phyloP scores from a whole-genome alignment of 495 filamentous ascomycete species.

The Penicillium chermesinum region DNA sequence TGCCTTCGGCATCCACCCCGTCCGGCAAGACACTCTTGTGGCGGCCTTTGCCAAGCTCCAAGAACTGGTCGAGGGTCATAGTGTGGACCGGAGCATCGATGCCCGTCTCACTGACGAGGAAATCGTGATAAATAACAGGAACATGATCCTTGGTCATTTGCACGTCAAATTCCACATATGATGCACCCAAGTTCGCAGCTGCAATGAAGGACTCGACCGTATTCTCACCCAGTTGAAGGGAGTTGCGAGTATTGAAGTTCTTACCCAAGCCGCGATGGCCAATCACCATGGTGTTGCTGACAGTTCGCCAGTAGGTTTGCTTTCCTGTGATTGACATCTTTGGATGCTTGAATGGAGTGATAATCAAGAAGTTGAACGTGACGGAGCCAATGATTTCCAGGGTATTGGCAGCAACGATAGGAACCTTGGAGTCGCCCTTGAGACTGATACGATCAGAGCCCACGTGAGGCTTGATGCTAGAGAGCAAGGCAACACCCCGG shows the following conservation, averaged over 20 bases:
- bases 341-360: constrained; percentile 90
- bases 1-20: constrained; percentile 12
- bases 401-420: constrained; percentile 74
- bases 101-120: constrained; percentile 95
- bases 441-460: constrained; percentile 79
- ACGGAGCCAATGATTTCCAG: constrained; percentile 89
- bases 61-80: constrained; percentile 86
- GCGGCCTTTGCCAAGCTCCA: constrained; percentile 64
- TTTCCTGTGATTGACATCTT: constrained; percentile 86
- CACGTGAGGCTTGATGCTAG: constrained; percentile 72
- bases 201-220: constrained; percentile 93
- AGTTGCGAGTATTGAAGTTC: constrained; percentile 75
- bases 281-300: constrained; percentile 80
- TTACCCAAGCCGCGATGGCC: constrained; percentile 91
- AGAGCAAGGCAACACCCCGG: constrained; percentile 85
- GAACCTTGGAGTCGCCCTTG: constrained; percentile 89
- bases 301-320: constrained; percentile 92
- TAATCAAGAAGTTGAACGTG: constrained; percentile 93
- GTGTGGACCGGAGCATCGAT: constrained; percentile 97
- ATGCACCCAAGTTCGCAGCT: constrained; percentile 86
- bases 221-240: constrained; percentile 92
- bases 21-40: constrained; percentile 13
- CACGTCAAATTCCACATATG: constrained; percentile 92
- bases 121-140: constrained; percentile 98
- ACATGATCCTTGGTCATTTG: constrained; percentile 98